Evolutionary conservation across 2,329 filamentous ascomycete species (phyloP).

Genomic region (Lasiodiplodia hormozganensis): DNA sequence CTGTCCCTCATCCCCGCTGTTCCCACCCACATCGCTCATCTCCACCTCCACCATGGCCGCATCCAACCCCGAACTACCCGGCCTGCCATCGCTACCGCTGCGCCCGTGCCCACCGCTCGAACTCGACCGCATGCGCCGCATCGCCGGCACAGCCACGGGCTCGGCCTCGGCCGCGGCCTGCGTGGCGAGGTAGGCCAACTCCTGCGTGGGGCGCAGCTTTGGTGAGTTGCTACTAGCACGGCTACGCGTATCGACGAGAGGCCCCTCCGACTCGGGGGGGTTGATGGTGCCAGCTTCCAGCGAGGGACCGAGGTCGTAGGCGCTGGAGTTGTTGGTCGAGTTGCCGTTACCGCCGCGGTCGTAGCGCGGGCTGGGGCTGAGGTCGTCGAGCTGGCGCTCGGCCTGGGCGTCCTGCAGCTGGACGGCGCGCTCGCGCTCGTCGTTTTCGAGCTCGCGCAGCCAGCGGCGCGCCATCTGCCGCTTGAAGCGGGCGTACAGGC

Average conservation of each 20-base stretch:
- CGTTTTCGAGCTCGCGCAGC: conserved; percentile 39
- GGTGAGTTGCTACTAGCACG: not conserved
- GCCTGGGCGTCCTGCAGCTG: not conserved
- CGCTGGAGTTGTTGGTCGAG: not conserved
- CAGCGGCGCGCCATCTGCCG: conserved; percentile 49
- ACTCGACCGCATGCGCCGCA: conserved; percentile 12
- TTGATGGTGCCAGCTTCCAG: not conserved
- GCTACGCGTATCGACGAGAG: not conserved
- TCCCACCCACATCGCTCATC: conserved; percentile 3
- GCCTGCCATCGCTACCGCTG: not conserved
- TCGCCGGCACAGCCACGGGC: not conserved
- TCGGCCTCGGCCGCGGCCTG: conserved; percentile 14
- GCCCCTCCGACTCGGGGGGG: not conserved
- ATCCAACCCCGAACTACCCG: conserved; percentile 1
- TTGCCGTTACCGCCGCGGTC: not conserved
- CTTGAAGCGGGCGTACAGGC: conserved; percentile 48
- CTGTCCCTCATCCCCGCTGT: not conserved
- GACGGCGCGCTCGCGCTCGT: not conserved
- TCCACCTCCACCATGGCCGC: conserved; percentile 19
- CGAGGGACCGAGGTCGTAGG: conserved; percentile 3
- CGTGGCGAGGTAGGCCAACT: conserved; percentile 8
- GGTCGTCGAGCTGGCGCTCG: not conserved
- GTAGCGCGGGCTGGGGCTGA: not conserved
- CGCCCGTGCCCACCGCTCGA: not conserved
- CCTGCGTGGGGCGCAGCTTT: not conserved